Conservation (phyloP, 441 rosid species). For the Sinapis alba region DNA sequence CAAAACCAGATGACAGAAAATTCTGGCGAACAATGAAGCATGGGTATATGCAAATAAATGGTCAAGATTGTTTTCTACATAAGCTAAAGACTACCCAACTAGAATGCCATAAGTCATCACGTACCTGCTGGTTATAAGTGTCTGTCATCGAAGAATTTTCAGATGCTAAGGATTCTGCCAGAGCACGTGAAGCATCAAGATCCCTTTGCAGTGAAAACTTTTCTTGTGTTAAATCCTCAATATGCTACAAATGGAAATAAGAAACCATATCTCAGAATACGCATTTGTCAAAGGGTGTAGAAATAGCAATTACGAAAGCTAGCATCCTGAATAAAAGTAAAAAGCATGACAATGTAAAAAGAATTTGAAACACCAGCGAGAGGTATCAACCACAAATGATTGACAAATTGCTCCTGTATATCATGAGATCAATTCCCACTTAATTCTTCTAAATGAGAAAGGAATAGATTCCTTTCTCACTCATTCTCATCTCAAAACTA, state of each 20-base stretch:
- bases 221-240: slow-evolving; percentile 93
- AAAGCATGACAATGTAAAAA: background rate
- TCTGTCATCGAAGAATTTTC: slow-evolving; percentile 91
- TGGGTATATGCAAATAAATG: slow-evolving; percentile 3
- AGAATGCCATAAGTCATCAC: slow-evolving; percentile 13
- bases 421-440: slow-evolving; percentile 17
- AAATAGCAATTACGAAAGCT: slow-evolving; percentile 2
- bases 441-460: slow-evolving; percentile 3
- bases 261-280: slow-evolving; percentile 21
- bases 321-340: slow-evolving; percentile 1
- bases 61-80: slow-evolving; percentile 6
- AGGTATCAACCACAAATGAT: slow-evolving; percentile 9
- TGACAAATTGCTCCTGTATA: background rate
- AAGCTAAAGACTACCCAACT: slow-evolving; percentile 4
- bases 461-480: background rate
- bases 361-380: background rate
- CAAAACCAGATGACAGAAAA: slow-evolving; percentile 18
- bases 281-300: background rate
- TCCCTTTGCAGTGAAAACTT: slow-evolving; percentile 90
- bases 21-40: slow-evolving; percentile 16
- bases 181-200: slow-evolving; percentile 83
- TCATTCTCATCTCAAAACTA: slow-evolving; percentile 7
- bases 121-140: slow-evolving; percentile 88
- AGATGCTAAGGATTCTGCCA: slow-evolving; percentile 86
- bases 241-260: slow-evolving; percentile 59